These are phyloP conservation scores for Aspergillus calidoustus DNA, from an alignment of 2,329 filamentous ascomycete genomes.

Conservation along the genomic window DNA sequence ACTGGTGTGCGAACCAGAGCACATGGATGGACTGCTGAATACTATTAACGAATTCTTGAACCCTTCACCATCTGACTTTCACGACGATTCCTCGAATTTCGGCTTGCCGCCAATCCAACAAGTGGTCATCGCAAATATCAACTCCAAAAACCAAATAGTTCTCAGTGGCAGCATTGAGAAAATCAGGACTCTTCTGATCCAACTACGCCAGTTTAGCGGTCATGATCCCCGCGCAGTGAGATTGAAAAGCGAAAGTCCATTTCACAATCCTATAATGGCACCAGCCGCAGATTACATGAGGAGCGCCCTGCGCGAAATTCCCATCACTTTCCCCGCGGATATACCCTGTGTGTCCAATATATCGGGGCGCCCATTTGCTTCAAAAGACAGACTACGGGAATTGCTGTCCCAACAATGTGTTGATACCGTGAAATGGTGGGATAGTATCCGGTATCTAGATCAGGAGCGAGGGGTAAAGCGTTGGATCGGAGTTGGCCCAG, in stretches of 20 bases:
- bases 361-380: constrained; percentile 75
- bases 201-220: constrained; percentile 85
- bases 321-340: constrained; percentile 74
- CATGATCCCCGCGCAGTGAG: constrained; percentile 88
- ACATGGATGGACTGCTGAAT: constrained; percentile 70
- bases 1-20: constrained; percentile 81
- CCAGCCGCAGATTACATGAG: constrained; percentile 79
- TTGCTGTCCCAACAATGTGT: constrained; percentile 79
- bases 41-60: constrained; percentile 81
- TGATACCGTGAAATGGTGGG: constrained; percentile 95
- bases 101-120: constrained; percentile 78
- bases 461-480: constrained; percentile 78
- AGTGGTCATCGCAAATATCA: constrained; percentile 90
- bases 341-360: constrained; percentile 88
- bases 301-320: constrained; percentile 64
- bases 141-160: constrained; percentile 95
- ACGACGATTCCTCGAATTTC: constrained; percentile 66
- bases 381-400: constrained; percentile 75
- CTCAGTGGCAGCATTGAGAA: constrained; percentile 83
- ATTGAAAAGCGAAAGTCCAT: constrained; percentile 84
- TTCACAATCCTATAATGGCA: constrained; percentile 90
- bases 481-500: constrained; percentile 91
- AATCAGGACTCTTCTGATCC: constrained; percentile 80
- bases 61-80: constrained; percentile 66
- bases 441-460: constrained; percentile 87